Evolutionary conservation across 208 protist genomes (phyloP).

Genomic region (Crithidia fasciculata): DNA sequence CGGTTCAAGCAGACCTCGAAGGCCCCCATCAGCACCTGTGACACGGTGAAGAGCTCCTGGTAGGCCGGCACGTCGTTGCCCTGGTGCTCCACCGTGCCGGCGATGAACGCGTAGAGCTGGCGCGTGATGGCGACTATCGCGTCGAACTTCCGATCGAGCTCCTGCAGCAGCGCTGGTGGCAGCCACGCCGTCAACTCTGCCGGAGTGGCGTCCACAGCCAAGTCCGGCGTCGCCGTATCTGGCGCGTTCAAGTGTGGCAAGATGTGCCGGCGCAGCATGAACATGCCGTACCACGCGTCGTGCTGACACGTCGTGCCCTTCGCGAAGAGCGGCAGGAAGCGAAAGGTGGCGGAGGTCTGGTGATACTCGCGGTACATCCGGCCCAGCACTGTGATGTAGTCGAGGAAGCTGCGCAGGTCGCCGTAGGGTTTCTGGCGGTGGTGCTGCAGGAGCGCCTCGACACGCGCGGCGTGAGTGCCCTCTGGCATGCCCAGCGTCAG

Average conservation of each 20-base stretch:
- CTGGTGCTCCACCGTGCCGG: conserved; percentile 89
- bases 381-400: conserved; percentile 82
- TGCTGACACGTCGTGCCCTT: conserved; percentile 74
- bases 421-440: conserved; percentile 85
- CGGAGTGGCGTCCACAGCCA: conserved; percentile 55
- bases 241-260: conserved; percentile 86
- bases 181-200: conserved; percentile 64
- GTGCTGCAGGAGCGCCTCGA: conserved; percentile 90
- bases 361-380: conserved; percentile 86
- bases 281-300: conserved; percentile 92
- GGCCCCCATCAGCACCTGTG: conserved; percentile 91
- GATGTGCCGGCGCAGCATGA: conserved; percentile 88
- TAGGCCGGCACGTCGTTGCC: conserved; percentile 95
- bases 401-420: conserved; percentile 66
- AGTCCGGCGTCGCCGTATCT: conserved; percentile 64
- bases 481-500: conserved; percentile 72
- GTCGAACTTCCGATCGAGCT: conserved; percentile 96
- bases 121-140: conserved; percentile 94
- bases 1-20: conserved; percentile 91
- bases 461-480: conserved; percentile 63
- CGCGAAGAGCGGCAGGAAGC: conserved; percentile 81
- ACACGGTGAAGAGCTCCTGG: conserved; percentile 97
- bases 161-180: conserved; percentile 56
- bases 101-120: conserved; percentile 95
- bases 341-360: conserved; percentile 66